A percentile compares a stretch with the other conserved stretches of the same genome.
phyloP scores from a whole-genome alignment of 2,329 filamentous ascomycete species.

The Cladobotryum protrusum region DNA sequence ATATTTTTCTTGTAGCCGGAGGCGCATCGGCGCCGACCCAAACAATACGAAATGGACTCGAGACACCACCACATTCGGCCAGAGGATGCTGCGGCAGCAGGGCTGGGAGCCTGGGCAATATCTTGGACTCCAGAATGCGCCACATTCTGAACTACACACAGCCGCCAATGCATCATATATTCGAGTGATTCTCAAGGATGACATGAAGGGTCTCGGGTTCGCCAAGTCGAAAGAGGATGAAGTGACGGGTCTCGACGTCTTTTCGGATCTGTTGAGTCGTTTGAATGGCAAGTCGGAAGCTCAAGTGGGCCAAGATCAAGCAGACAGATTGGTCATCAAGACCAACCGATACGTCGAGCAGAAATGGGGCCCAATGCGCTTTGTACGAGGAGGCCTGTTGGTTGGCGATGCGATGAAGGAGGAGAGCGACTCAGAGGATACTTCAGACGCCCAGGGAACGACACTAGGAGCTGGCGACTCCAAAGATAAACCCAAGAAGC shows the following conservation, averaged over 20 bases:
- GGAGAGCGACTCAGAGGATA: constrained; percentile 15
- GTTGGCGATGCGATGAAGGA: constrained; percentile 51
- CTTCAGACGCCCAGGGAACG: constrained; percentile 19
- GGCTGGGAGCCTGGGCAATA: constrained; percentile 85
- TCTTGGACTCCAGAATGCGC: constrained; percentile 70
- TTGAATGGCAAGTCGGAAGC: constrained; percentile 81
- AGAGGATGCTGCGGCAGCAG: constrained; percentile 79
- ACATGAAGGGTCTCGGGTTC: constrained; percentile 84
- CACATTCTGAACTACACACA: constrained; percentile 70
- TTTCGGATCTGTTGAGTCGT: constrained; percentile 79
- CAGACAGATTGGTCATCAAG: constrained; percentile 62
- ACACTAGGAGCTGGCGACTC: constrained; percentile 23
- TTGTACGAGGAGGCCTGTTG: constrained; percentile 76
- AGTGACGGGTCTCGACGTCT: constrained; percentile 78
- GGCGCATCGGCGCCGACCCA: constrained; percentile 81
- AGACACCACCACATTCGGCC: constrained; percentile 76
- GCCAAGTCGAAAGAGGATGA: constrained; percentile 67
- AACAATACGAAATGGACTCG: constrained; percentile 94
- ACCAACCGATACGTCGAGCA: constrained; percentile 66
- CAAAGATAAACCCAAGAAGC: constrained; percentile 45
- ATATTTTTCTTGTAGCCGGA: constrained; percentile 21
- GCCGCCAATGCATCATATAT: constrained; percentile 80
- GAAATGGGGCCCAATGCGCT: constrained; percentile 75
- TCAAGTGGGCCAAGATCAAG: constrained; percentile 64
- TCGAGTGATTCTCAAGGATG: constrained; percentile 78